A percentile compares a stretch with the other conserved stretches of the same genome.
Evolutionary conservation across 345 rosid species (phyloP).

Genomic region (Aurinia saxatilis): DNA sequence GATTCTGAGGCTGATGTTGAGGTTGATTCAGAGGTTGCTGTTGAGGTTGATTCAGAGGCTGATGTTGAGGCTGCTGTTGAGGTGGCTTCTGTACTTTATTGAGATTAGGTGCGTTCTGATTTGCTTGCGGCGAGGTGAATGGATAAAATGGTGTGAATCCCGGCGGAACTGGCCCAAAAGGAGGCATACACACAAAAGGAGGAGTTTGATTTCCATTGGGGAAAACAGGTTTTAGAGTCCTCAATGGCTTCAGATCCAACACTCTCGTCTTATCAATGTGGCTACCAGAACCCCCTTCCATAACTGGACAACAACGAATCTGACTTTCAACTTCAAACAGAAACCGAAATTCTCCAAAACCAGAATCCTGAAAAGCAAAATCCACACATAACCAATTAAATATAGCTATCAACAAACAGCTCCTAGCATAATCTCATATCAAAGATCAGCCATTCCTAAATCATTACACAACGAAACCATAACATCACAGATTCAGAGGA

Average conservation of each 20-base stretch:
- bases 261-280: slow-evolving; percentile 48
- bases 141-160: slow-evolving; percentile 71
- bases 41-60: not conserved
- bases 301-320: not conserved
- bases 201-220: slow-evolving; percentile 37
- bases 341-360: not conserved
- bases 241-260: slow-evolving; percentile 67
- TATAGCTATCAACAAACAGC: no score
- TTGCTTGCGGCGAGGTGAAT: slow-evolving; percentile 29
- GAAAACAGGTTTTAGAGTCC: slow-evolving; percentile 55
- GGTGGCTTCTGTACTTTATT: slow-evolving; percentile 26
- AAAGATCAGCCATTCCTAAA: no score
- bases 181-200: slow-evolving; percentile 42
- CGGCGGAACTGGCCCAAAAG: slow-evolving; percentile 50
- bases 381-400: no score
- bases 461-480: no score
- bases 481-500: no score
- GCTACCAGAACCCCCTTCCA: slow-evolving; percentile 41
- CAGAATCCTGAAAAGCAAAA: no score
- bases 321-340: not conserved
- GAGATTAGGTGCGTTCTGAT: slow-evolving; percentile 24
- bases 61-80: not conserved
- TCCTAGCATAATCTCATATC: no score
- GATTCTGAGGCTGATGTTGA: not conserved
- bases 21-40: not conserved